These are phyloP conservation scores for Plenodomus lindquistii DNA, from an alignment of 2,329 filamentous ascomycete species.

Conservation along the genomic window DNA sequence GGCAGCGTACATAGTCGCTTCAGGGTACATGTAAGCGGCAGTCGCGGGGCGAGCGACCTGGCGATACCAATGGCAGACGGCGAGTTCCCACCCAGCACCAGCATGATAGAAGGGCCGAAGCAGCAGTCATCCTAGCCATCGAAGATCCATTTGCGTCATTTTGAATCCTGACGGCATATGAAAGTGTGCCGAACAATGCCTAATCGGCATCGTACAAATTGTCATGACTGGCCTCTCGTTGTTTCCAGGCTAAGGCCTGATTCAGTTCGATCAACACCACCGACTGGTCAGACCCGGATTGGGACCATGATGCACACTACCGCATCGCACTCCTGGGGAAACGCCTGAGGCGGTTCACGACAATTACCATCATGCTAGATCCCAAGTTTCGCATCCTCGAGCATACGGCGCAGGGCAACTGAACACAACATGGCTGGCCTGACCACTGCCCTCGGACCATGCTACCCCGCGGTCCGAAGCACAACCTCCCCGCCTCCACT, in stretches of 20 bases:
- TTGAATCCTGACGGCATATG: background rate
- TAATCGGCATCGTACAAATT: background rate
- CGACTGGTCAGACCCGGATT: background rate
- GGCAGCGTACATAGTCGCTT: background rate
- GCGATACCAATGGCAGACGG: background rate
- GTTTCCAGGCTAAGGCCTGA: background rate
- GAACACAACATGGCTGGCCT: no score
- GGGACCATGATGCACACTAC: background rate
- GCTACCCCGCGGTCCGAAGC: background rate
- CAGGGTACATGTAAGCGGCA: background rate
- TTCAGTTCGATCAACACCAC: background rate
- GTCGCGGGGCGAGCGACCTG: background rate
- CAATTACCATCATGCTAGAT: background rate
- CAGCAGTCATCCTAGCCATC: background rate
- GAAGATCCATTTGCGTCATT: background rate
- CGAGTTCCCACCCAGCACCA: background rate
- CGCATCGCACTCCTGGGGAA: background rate
- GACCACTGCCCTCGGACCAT: background rate
- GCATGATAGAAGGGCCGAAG: background rate
- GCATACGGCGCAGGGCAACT: background rate
- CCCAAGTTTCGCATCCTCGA: background rate
- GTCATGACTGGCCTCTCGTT: background rate
- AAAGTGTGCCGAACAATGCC: background rate
- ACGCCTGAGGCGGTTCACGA: background rate
- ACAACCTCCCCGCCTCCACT: background rate